Evolutionary conservation across 495 filamentous ascomycete genomes (phyloP), one percentile per base, ranked within the genome.

Genomic region (Aspergillus bridgeri): DNA sequence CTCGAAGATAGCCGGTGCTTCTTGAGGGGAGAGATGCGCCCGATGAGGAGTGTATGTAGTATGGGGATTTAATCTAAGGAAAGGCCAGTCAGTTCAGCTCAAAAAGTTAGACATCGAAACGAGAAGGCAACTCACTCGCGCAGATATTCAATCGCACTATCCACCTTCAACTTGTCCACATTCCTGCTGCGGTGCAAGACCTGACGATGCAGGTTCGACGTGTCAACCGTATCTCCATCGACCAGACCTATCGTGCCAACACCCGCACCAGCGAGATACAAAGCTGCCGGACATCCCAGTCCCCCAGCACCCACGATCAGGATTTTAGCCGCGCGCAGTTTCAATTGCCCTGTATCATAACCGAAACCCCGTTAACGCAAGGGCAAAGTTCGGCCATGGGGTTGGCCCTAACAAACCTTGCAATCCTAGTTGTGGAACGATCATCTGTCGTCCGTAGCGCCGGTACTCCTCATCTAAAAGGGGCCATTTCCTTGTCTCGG

Each of bases 251-350:
- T 70, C 1, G 83, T 90, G 11, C 91, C 91, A 6, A 96, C 79
- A 1, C 93, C 93, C 17, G 92, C 90, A 8, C 90, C 91, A 29
- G 91, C 89, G 3, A 98, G 79, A 68, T 98, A 98, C 25, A 87
- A 81, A 24, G 92, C 90, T 22, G 94, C 91, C 5, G 94, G 94
- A 64, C 90, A 98, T 43, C 94, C 94, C 19, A 98, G 71, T 2
- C 94, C 94, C 7, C 94, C 94, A 20, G 88, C 82, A n/a, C 94
- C 94, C n/a, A 98, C 83, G 51, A 98, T 81, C 38, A 98, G 78
- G 1, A 96, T 84, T 13, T 78, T 82, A 4, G 88, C 75, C 15
- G 78, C 74, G 65, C 87, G 88, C 17, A 98, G 81, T 45, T 79
- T 81, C 2, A 96, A 79, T 76, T 98, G 94, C 9, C 89, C 90